These are phyloP conservation scores for Carpediemonas membranifera DNA, from an alignment of 78 protist species.

Conservation along the genomic window DNA sequence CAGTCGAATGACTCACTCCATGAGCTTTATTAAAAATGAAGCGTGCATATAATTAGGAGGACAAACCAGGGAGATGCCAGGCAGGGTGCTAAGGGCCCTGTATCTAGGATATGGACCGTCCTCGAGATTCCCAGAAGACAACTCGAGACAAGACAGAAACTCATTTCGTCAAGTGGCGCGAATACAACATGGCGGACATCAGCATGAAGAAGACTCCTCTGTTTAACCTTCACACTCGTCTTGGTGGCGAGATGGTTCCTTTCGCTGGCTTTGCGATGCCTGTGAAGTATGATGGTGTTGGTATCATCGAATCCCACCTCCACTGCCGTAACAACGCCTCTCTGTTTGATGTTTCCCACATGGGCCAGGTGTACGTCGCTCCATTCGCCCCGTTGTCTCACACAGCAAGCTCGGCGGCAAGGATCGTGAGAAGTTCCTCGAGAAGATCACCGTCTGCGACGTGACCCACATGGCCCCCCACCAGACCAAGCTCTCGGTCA, in stretches of 20 bases:
- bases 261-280: constrained; percentile 89
- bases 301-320: constrained; percentile 38
- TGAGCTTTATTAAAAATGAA: too few relatives aligned
- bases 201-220: constrained; percentile 75
- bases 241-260: constrained; percentile 71
- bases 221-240: constrained; percentile 48
- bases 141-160: too few relatives aligned
- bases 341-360: constrained; percentile 89
- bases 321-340: constrained; percentile 51
- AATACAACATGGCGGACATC: too few relatives aligned
- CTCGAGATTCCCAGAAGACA: too few relatives aligned
- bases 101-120: too few relatives aligned
- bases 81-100: too few relatives aligned
- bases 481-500: neutral
- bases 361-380: constrained; percentile 37
- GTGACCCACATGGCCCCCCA: neutral
- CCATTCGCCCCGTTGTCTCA: neutral
- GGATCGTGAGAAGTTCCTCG: constrained; percentile 71
- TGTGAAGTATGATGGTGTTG: constrained; percentile 30
- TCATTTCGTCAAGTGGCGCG: too few relatives aligned
- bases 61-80: too few relatives aligned
- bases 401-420: constrained; percentile 40
- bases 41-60: too few relatives aligned
- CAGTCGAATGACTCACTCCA: too few relatives aligned
- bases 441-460: constrained; percentile 53